Evolutionary conservation across 2,329 filamentous ascomycete species (phyloP), one percentile per base, ranked within the genome.

Genomic region (Cytospora paraplurivora): DNA sequence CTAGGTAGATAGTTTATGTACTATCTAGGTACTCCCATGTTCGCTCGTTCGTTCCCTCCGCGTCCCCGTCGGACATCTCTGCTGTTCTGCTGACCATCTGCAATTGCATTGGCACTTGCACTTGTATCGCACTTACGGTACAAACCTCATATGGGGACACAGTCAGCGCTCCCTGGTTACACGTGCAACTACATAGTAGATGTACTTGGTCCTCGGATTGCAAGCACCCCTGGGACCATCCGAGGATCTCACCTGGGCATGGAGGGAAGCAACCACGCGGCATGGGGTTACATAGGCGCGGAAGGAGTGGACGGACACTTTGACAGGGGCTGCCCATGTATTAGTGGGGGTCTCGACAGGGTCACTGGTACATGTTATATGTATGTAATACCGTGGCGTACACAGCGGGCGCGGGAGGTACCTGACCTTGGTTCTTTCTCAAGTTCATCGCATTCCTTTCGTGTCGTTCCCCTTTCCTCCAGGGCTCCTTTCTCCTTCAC

Each of bases 191-290:
- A 27, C 27, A 4, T 27, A 27, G 27, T 27, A 27, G 27, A 27
- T 27, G 27, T 27, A 27, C 27, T 27, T 4, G 27, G 27, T 4
- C 27, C 27, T 27, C 27, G 27, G 27, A 27, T 27, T 27, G 27
- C 27, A 27, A 4, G 27, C 27, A 27, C 4, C n/a, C 13, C 37
- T 6, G 13, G 11, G 17, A 5, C 37, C 11, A 15, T 41, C 13
- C 37, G 37, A 15, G 37, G 37, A 5, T 19, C 17, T n/a, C 15
- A 8, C 19, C 38, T 44, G 41, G 41, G n/a, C n/a, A 47, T 47
- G 44, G 44, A 21, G 44, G 44, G n/a, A 21, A 47, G 44, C n/a
- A 47, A 47, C 44, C 44, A 47, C n/a, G 44, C 44, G 44, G 44
- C 44, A 47, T 19, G n/a, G 44, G 44, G 44, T 19, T 21, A 47